Base-by-base conservation (phyloP, 2,329 filamentous ascomycete genomes). In the Aspergillus latus region DNA sequence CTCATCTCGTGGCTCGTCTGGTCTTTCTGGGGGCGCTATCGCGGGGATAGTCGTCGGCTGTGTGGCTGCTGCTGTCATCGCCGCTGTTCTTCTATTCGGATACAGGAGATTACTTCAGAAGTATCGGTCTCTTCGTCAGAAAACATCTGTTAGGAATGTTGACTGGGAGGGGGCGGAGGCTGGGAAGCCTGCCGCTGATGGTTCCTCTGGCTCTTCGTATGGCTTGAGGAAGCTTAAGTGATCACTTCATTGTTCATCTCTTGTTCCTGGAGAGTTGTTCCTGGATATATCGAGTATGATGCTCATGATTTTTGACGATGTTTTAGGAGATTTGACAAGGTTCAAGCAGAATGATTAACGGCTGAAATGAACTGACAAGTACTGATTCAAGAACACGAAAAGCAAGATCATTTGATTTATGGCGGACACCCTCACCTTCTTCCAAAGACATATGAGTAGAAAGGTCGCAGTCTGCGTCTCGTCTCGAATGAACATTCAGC, bases 21-120 rank as follows among this genome's bases (percentile, higher is more conserved):
- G 70, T 10, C 66, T 78, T 2, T 76, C 74, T 4, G 68, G 68
- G 0, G 74, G 75, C 2, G 74, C 73, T 2, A 78, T 78, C 58
- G 76, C 75, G 2, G 76, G 76, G 7, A 74, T 78, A 28, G 76
- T 75, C 1, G 59, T 69, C n/a, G 68, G 68, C 0, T 58, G 49
- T 4, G 62, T 70, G 3, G 66, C 57, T 7, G 66, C 59, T 5
- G 52, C 59, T 21, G 54, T 50, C 1, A 53, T 68, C n/a, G 56
- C 56, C 9, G 43, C 56, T 2, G 61, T 49, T 26, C 54, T 66
- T 4, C 28, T 64, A 10, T 61, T 69, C 30, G 59, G 59, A 10
- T 64, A 56, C 36, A 52, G 58, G 15, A 47, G 58, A 16, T 32
- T 60, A n/a, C 29, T 60, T 34, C 58, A 60, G 39, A 60, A 60